A percentile compares a stretch with the other conserved stretches of the same genome.
Evolutionary conservation across 2,329 filamentous ascomycete species (phyloP).

Genomic region (Colletotrichum camelliae): DNA sequence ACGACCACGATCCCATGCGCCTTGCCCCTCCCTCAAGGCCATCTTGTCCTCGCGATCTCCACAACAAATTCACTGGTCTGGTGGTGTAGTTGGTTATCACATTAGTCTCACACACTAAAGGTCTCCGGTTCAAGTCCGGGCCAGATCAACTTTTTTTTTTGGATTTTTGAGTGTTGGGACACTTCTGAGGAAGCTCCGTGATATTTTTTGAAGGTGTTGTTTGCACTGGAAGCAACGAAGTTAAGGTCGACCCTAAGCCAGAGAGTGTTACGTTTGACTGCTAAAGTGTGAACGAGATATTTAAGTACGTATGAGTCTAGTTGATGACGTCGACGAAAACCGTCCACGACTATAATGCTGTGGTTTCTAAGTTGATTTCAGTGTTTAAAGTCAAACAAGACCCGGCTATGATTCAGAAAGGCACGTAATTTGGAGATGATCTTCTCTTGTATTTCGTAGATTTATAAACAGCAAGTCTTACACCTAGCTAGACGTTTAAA

Average conservation of each 20-base stretch:
- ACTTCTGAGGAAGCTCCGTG: not conserved
- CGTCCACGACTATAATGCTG: not conserved
- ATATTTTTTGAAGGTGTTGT: not conserved
- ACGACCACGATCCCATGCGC: not conserved
- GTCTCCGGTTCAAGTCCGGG: slow-evolving; percentile 23
- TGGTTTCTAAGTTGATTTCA: not conserved
- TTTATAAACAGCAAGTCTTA: not conserved
- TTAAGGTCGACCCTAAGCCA: not conserved
- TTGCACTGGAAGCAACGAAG: too few species aligned
- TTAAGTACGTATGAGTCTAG: not conserved
- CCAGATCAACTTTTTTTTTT: not conserved
- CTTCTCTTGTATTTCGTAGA: not conserved
- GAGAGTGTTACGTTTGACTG: not conserved
- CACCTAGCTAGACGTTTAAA: too few species aligned
- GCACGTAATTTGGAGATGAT: not conserved
- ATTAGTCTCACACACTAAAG: slow-evolving; percentile 47
- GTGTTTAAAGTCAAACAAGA: rapidly evolving
- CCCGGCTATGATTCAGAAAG: not conserved
- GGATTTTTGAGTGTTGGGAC: not conserved
- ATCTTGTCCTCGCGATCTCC: not conserved
- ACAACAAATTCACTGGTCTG: not conserved
- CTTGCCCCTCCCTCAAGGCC: not conserved
- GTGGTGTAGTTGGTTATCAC: slow-evolving; percentile 52
- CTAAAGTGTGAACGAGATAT: not conserved
- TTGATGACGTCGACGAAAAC: not conserved